Base-by-base conservation (phyloP, 345 rosid species). In the Lagerstroemia speciosa region DNA sequence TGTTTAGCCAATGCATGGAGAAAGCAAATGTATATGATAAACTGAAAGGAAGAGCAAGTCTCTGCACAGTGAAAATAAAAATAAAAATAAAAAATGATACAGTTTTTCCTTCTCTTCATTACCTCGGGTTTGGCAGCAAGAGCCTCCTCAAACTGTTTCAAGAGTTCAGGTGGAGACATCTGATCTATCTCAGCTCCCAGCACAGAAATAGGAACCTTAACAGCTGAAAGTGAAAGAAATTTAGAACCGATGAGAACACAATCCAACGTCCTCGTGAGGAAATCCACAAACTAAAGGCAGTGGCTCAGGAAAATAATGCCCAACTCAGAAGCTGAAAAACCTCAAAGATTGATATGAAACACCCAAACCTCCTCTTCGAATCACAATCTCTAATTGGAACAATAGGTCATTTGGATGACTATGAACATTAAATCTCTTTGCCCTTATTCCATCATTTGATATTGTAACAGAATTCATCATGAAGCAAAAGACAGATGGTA, bases 141-240 rank as follows among this genome's bases (percentile, higher is more conserved):
- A n/a, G n/a, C n/a, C n/a, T n/a, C n/a, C n/a, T n/a, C n/a, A n/a
- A n/a, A n/a, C n/a, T n/a, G n/a, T n/a, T 75, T 77, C 76, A 82
- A 14, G 40, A 82, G 81, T 30, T 67, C 78, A 10, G 83, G 86
- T 32, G 83, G 86, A 52, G 80, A 77, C 15, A 73, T 60, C 0
- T 71, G 75, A 65, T 79, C 86, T 19, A 65, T 63, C 75, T 82
- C 83, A 1, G 83, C 86, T 71, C 83, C 86, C 16, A 82, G 73
- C 45, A 77, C 60, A 40, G 83, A 71, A 48, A 77, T 71, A 32
- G 86, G 86, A 71, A 68, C 80, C 71, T 71, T 78, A 1, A 77
- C 70, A 29, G 32, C 86, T 82, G 80, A 71, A 73, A 74, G 52
- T 19, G 17, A 32, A 24, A 29, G 8, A 52, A 31, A 32, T 31